Evolutionary conservation across 176 grass and related monocot genomes (phyloP).

Genomic region (Leersia perrieri): DNA sequence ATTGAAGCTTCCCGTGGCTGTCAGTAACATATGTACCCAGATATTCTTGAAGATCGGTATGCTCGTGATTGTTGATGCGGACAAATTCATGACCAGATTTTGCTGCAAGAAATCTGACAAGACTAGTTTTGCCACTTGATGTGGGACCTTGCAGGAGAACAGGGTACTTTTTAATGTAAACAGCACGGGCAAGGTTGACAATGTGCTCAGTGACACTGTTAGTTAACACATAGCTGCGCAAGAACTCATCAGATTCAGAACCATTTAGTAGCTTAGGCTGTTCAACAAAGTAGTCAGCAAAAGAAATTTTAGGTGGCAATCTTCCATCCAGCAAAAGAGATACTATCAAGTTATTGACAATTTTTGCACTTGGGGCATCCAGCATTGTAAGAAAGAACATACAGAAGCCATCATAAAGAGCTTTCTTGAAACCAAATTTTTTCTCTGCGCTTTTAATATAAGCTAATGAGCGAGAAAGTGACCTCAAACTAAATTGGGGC

Average conservation of each 20-base stretch:
- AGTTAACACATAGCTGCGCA: constrained; percentile 68
- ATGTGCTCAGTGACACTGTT: constrained; percentile 80
- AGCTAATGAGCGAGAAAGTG: constrained; percentile 76
- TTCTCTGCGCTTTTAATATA: constrained; percentile 62
- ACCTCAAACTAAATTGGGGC: constrained; percentile 93
- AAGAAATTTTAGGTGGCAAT: constrained; percentile 51
- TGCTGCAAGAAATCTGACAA: constrained; percentile 82
- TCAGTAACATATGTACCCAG: constrained; percentile 83
- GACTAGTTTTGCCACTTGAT: constrained; percentile 95
- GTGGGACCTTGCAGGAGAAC: constrained; percentile 96
- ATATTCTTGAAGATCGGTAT: constrained; percentile 98
- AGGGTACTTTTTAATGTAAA: constrained; percentile 88
- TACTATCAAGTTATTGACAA: constrained; percentile 69
- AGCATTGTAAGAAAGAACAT: constrained; percentile 99
- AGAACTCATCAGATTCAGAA: constrained; percentile 43
- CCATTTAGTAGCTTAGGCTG: constrained; percentile 29
- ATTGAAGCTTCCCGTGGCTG: constrained; percentile 71
- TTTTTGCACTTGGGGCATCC: constrained; percentile 76
- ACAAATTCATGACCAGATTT: constrained; percentile 89
- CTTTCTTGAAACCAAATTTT: constrained; percentile 72
- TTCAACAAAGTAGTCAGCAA: constrained; percentile 54
- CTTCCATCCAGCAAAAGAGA: constrained; percentile 53
- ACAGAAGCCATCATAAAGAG: constrained; percentile 96
- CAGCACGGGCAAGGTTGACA: constrained; percentile 76
- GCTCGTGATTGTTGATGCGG: constrained; percentile 98